phyloP scores from a whole-genome alignment of 768 basidiomycete genomes.

The Rhizopogon rudus region DNA sequence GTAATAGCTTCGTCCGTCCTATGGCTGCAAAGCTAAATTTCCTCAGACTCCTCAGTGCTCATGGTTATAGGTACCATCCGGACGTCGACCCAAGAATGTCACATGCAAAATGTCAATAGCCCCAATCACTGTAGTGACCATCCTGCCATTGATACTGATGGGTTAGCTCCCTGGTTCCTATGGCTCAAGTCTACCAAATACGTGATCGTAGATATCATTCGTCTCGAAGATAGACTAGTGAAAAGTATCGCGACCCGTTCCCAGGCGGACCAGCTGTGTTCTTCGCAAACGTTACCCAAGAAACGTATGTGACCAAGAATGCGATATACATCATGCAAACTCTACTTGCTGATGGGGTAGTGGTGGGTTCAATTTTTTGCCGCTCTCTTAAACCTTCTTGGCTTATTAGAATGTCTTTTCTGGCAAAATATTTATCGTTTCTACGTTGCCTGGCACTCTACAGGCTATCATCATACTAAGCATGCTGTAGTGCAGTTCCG shows the following conservation, averaged over 20 bases:
- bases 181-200: constrained; percentile 2
- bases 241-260: constrained; percentile 9
- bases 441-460: constrained; percentile 10
- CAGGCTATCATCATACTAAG: constrained; percentile 6
- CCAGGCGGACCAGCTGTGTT: constrained; percentile 19
- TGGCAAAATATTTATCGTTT: constrained; percentile 12
- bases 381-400: background rate
- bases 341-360: constrained; percentile 5
- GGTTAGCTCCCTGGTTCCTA: constrained; percentile 4
- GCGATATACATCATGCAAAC: constrained; percentile 14
- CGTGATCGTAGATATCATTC: constrained; percentile 11
- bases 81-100: constrained; percentile 6
- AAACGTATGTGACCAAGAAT: constrained; percentile 21
- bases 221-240: constrained; percentile 16
- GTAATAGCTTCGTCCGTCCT: background rate
- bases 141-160: constrained; percentile 15
- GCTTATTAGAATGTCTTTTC: background rate
- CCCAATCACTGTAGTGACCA: constrained; percentile 11
- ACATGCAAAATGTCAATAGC: constrained; percentile 3
- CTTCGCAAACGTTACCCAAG: constrained; percentile 16
- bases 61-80: constrained; percentile 21
- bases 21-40: background rate
- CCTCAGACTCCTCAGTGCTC: constrained; percentile 18
- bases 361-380: constrained; percentile 1
- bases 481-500: constrained; percentile 2